Evolutionary conservation across 2,329 filamentous ascomycete genomes (phyloP), one percentile per base, ranked within the genome.

Genomic region (Fonsecaea pedrosoi): DNA sequence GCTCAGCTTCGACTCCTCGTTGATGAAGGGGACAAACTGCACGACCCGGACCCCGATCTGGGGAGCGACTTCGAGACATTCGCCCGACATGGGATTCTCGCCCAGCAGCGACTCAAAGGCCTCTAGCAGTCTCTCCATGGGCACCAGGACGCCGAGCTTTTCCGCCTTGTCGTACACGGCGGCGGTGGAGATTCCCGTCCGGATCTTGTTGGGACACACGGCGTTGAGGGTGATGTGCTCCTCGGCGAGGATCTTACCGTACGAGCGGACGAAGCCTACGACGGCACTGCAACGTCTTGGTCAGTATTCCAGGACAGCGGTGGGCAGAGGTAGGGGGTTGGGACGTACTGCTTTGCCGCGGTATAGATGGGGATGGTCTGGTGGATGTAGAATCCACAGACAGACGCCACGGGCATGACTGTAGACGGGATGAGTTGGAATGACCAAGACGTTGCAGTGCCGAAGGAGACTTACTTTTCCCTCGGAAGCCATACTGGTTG

Each of bases 181-280:
- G 0, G 74, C 74, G 45, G 81, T 80, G 34, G 69, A 73, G 50
- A 62, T 62, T 4, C 50, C 50, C 3, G 80, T 81, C 13, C 75
- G 72, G 5, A 80, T 76, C 10, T 80, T 76, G 62, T 78, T 77
- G 3, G 80, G 80, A 66, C 77, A 78, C 21, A 82, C 74, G 7
- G 80, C 79, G 66, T 81, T 82, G 7, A 82, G 65, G 0, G 77
- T 78, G 18, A 82, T 81, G 3, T 72, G 69, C 64, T 80, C 78
- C 15, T 74, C 70, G 4, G 75, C 74, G 35, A 82, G 73, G 53
- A 78, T 73, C 59, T 78, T 78, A 35, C 80, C 80, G 58, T 79
- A 82, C 13, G 76, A 77, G 18, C 79, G 74, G 59, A 68, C 68
- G 34, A 66, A 55, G 6, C 64, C 64, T 4, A 62, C 59, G 15